Evolutionary conservation across 2,329 filamentous ascomycete species (phyloP), one percentile per base, ranked within the genome.

Genomic region (Tolypocladium pustulatum): DNA sequence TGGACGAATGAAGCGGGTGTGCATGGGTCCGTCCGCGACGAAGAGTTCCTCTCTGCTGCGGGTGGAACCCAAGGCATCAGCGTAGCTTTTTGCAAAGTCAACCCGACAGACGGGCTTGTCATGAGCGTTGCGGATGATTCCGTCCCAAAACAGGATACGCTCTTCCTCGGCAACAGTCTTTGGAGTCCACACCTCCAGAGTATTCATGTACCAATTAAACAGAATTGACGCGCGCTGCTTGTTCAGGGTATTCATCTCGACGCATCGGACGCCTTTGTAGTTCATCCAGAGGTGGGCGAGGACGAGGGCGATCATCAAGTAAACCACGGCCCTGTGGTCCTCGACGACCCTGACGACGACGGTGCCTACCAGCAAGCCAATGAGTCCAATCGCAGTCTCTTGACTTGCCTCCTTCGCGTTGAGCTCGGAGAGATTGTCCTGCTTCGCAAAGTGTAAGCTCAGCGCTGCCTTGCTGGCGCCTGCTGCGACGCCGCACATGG

Each of bases 381-480:
- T 62, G 32, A 97, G 78, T 2, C 90, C 93, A 59, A 99, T 90
- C 25, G 96, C 85, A 0, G 93, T 97, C 74, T 97, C 94, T 75
- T 97, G 94, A 64, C 90, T 95, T 15, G 91, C 91, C 70, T 97
- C 93, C 81, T 96, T 86, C 59, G 93, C 92, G 74, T 97, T 97
- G 59, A 99, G 79, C 72, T 97, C 93, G 1, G 90, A 93, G 52
- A 97, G 75, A 71, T 97, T 97, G 41, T 91, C 90, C 69, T 86
- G 85, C 64, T 80, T 84, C 10, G 93, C 91, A 77, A 99, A 97
- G 73, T 99, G 94, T 13, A 90, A 89, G 69, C 90, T 94, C 65
- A 99, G 75, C 61, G 89, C 92, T 2, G 93, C 93, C 73, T 97
- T 97, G 62, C 90, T 89, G 58, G 90, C 91, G 15, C 89, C 91